These are phyloP conservation scores for Thymus quinquecostatus DNA, from an alignment of 257 asterid genomes.

Conservation along the genomic window DNA sequence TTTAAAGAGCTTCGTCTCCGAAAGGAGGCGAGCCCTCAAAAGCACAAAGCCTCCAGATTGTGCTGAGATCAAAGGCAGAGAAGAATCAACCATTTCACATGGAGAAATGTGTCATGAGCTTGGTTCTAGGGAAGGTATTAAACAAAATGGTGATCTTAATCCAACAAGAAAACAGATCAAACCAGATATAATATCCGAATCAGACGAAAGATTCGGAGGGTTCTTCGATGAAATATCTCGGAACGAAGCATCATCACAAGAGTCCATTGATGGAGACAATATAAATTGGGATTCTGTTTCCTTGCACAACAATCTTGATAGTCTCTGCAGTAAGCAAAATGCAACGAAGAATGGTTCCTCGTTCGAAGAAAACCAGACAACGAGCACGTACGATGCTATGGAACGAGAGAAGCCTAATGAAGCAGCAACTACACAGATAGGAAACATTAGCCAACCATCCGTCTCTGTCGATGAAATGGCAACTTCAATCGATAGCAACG, in stretches of 20 bases:
- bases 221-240: constrained; percentile 30
- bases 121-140: too few relatives aligned
- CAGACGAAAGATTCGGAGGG: neutral
- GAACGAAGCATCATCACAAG: constrained; percentile 28
- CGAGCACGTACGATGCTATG: neutral
- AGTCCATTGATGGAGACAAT: constrained; percentile 34
- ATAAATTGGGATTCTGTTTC: neutral
- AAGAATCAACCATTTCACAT: too few relatives aligned
- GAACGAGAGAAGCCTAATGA: neutral
- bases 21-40: constrained; percentile 49
- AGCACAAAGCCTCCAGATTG: constrained; percentile 15
- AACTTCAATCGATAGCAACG: neutral
- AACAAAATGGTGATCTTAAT: too few relatives aligned
- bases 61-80: constrained; percentile 17
- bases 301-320: too few relatives aligned
- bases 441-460: neutral
- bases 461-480: neutral
- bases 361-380: neutral
- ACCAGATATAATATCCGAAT: neutral
- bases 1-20: constrained; percentile 57
- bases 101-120: too few relatives aligned
- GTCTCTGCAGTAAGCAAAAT: too few relatives aligned
- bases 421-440: neutral
- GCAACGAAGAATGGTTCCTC: neutral
- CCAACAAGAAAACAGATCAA: neutral